Evolutionary conservation across 768 basidiomycete genomes (phyloP), one percentile per base, ranked within the genome.

Genomic region (Suillus sp.): DNA sequence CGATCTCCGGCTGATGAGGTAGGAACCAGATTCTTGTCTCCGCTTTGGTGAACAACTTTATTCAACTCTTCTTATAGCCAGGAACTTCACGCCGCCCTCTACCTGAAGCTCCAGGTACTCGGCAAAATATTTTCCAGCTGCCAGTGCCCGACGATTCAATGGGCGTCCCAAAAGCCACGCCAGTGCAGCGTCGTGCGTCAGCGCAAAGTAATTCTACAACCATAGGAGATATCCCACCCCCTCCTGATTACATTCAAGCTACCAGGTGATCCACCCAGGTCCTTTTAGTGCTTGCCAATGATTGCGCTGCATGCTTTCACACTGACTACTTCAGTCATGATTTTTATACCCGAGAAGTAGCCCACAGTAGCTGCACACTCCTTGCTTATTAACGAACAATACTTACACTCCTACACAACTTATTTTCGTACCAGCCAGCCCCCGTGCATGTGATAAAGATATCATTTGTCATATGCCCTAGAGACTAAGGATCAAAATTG

Each of bases 171-270:
- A 57, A 57, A 14, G 3, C 27, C 11, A 67, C 40, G 45, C 37
- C 14, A 45, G 38, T n/a, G 34, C 48, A 64, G n/a, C 53, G 60
- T 57, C n/a, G 14, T 37, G 16, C 35, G 53, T 37, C 66, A 10
- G n/a, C 11, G n/a, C 60, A 65, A 53, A 60, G 10, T 25, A 47
- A 11, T 55, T 75, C 73, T 30, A 27, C 66, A 42, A 55, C 62
- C 30, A 13, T 27, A 10, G 66, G 66, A 35, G 71, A 71, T n/a
- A 61, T 59, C 30, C 69, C 73, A 6, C 37, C 38, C 56, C 71
- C 72, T 32, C 71, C 73, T 0, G 64, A 71, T 53, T 74, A 74
- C 38, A 62, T 14, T 22, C 71, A 74, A 55, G 71, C 64, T 5
- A 63, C 35, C 8, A 35, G 16, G 40, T 42, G 42, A 16, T 48